Evolutionary conservation across 2,329 filamentous ascomycete species (phyloP).

Genomic region (Aureobasidium zeae): DNA sequence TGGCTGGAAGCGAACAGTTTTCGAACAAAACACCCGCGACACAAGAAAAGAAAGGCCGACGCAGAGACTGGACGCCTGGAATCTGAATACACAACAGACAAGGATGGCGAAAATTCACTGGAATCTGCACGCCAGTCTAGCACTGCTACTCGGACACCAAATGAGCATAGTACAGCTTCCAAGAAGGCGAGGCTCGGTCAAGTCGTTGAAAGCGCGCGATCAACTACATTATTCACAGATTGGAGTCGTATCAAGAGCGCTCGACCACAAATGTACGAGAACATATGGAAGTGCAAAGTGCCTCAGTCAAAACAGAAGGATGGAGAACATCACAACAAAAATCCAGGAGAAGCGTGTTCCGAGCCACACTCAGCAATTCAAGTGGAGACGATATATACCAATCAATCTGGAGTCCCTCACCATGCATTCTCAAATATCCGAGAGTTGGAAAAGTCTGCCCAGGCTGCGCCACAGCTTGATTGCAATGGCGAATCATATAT

Average conservation of each 20-base stretch:
- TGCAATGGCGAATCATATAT: conserved; percentile 22
- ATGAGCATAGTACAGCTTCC: not conserved
- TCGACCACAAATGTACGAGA: conserved; percentile 28
- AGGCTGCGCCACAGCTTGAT: too few relatives aligned
- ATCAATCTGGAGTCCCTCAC: not conserved
- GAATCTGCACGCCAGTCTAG: not conserved
- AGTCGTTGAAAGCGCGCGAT: not conserved
- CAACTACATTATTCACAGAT: conserved; percentile 23
- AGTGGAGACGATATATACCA: not conserved
- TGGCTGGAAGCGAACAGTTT: conserved; percentile 70
- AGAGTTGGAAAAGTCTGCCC: too few relatives aligned
- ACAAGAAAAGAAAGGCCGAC: conserved; percentile 12
- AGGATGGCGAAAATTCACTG: too few relatives aligned
- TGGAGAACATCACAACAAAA: not conserved
- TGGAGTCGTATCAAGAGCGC: conserved; percentile 40
- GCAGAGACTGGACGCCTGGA: not conserved
- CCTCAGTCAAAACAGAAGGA: conserved; percentile 1
- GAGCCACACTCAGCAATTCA: not conserved
- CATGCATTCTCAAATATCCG: too few relatives aligned
- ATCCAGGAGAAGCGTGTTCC: not conserved
- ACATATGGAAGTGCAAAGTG: conserved; percentile 17
- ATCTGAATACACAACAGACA: not conserved
- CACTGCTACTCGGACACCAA: not conserved
- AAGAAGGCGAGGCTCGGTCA: not conserved
- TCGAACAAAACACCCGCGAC: conserved; percentile 39